Base-by-base conservation (phyloP, 192 early-diverging fungal genomes). In the Gonapodya prolifera region DNA sequence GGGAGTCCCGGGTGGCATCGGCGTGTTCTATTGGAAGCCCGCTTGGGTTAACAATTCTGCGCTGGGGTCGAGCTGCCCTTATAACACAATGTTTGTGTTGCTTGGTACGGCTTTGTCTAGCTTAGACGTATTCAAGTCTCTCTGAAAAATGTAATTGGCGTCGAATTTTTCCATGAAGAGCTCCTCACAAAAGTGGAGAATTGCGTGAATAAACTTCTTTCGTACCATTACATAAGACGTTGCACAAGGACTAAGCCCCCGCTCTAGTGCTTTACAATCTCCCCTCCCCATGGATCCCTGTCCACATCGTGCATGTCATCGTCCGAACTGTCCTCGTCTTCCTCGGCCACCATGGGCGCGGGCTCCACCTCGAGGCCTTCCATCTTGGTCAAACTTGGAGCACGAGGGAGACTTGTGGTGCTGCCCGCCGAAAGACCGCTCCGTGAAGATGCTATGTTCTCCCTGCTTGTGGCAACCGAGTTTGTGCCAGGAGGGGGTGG, bases 401-500 rank as follows among this genome's bases (percentile, higher is more conserved):
- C 45, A 16, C 45, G 45, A 61, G 45, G 8, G 8, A 61, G 45
- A 61, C 23, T 61, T 61, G 45, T 61, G 45, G 23, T 61, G 45
- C 45, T 61, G 8, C 45, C 45, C 23, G 45, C 45, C 8, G 45
- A 8, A 8, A 61, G 45, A 61, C 45, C 45, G 23, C 45, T 61
- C 8, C 23, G 45, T n/a, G n/a, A n/a, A 61, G 45, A 61, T 16
- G 8, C 45, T 8, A 61, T 16, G 45, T 61, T 61, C 8, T 61
- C 45, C 23, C 45, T 8, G 23, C 45, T 61, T 23, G 8, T 23
- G 45, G 45, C 45, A 23, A 61, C 45, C 8, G 45, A 61, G 45
- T 61, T 61, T 8, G 45, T 61, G 45, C 45, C 45, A 8, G 45
- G 23, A 16, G 45, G 45, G 32, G 96, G 96, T 33, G 97, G 97